These are phyloP conservation scores for Alternaria sp. DNA, from an alignment of 2,329 filamentous ascomycete genomes.

Conservation along the genomic window DNA sequence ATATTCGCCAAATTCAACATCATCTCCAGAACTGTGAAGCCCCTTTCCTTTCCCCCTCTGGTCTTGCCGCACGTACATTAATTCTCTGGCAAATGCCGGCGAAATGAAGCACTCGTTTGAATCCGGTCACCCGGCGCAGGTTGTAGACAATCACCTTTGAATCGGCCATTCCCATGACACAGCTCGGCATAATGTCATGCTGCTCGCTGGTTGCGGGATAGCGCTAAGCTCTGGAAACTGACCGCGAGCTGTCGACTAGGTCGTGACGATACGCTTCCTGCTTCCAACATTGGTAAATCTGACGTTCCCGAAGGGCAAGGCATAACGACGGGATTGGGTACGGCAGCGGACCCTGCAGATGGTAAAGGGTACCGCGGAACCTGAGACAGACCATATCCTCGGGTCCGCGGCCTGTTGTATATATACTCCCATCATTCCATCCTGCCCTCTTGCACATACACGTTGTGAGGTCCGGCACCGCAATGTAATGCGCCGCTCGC, in stretches of 20 bases:
- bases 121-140: neutral
- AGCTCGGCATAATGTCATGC: neutral
- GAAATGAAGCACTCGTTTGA: neutral
- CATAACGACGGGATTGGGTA: neutral
- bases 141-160: neutral
- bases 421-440: constrained; percentile 1
- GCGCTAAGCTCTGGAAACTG: neutral
- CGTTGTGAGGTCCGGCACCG: constrained; percentile 6
- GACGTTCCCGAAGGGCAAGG: neutral
- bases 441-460: constrained; percentile 12
- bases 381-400: constrained; percentile 4
- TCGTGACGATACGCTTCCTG: neutral
- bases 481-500: constrained; percentile 14
- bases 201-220: neutral
- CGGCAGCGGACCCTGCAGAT: constrained; percentile 9
- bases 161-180: neutral
- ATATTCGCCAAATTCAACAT: neutral
- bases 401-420: neutral
- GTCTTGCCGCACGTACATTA: neutral
- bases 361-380: constrained; percentile 2
- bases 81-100: neutral
- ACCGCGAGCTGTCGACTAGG: neutral
- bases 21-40: neutral
- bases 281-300: neutral
- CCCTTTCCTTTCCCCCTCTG: neutral